Conservation (phyloP, 73 alveolate genomes). For the Urostyla sp. region DNA sequence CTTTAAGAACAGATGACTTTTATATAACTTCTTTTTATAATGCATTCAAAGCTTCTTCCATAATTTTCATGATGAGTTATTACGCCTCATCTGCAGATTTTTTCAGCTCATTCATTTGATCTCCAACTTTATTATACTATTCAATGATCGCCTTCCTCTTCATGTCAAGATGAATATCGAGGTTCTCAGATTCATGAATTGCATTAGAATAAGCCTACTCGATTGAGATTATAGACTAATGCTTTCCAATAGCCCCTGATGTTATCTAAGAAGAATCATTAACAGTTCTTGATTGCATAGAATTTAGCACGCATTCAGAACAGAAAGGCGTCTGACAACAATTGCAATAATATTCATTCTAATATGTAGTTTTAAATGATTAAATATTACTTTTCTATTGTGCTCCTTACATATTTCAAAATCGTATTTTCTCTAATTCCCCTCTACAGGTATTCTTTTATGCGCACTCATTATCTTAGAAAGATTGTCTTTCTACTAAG, state of each 20-base stretch:
- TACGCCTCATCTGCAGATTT: constrained; percentile 15
- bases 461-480: constrained; percentile 26
- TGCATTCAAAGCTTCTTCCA: constrained; percentile 15
- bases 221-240: background rate
- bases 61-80: constrained; percentile 9
- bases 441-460: constrained; percentile 11
- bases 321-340: constrained; percentile 32
- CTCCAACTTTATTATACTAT: background rate
- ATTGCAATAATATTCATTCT: constrained; percentile 34
- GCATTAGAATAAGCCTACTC: constrained; percentile 34
- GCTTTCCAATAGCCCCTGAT: background rate
- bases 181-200: constrained; percentile 18
- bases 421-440: constrained; percentile 3
- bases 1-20: constrained; percentile 41
- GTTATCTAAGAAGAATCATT: too few species aligned
- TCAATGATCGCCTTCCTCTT: constrained; percentile 34
- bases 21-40: constrained; percentile 6
- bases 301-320: constrained; percentile 26
- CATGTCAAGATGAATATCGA: constrained; percentile 33
- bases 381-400: too few species aligned
- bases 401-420: constrained; percentile 38
- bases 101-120: constrained; percentile 6
- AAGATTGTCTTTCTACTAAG: constrained; percentile 1
- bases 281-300: too few species aligned
- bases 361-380: background rate